These are phyloP conservation scores for Dunaliella sp. DNA, from an alignment of 139 green algal genomes.

Conservation along the genomic window DNA sequence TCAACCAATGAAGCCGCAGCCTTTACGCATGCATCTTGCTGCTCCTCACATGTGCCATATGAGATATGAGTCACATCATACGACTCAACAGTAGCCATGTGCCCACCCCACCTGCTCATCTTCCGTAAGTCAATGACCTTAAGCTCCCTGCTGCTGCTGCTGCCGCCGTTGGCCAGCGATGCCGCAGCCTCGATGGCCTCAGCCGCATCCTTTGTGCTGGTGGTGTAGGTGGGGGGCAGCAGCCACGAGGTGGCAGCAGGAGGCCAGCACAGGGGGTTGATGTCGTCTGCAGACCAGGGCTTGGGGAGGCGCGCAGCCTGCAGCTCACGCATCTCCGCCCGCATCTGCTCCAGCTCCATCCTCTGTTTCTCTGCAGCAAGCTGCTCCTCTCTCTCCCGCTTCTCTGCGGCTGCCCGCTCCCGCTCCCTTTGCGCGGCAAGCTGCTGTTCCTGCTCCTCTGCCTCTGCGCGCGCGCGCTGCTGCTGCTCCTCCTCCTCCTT, in stretches of 20 bases:
- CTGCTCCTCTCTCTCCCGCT: too few relatives aligned
- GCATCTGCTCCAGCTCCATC: neutral
- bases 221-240: neutral
- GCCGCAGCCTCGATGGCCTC: neutral
- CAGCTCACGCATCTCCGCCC: neutral
- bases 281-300: neutral
- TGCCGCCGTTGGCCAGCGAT: neutral
- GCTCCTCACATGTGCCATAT: too few relatives aligned
- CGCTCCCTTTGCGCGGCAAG: too few relatives aligned
- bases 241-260: neutral
- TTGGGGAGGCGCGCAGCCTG: neutral
- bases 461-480: too few relatives aligned
- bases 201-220: neutral
- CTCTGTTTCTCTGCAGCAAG: neutral
- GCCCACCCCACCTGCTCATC: neutral
- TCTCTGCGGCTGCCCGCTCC: too few relatives aligned
- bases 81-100: too few relatives aligned
- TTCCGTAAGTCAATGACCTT: neutral
- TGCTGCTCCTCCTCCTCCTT: neutral
- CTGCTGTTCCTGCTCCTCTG: too few relatives aligned
- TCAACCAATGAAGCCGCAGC: too few relatives aligned
- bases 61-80: too few relatives aligned
- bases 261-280: neutral
- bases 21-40: too few relatives aligned
- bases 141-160: neutral